These are phyloP conservation scores for Ochromonas danica DNA, from an alignment of 108 stramenopile species.

Conservation along the genomic window DNA sequence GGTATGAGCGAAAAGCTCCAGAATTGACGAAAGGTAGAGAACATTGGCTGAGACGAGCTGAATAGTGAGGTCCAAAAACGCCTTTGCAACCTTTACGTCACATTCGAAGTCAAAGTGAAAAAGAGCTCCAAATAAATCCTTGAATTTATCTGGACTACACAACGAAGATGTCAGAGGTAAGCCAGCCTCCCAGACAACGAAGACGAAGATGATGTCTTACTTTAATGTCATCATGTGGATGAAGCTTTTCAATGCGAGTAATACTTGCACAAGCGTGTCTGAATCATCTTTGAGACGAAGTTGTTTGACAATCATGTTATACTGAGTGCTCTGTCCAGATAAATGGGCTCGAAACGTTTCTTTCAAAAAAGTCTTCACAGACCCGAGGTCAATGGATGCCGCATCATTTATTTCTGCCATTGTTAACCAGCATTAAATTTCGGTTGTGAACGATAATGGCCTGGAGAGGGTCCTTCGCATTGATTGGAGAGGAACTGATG, in stretches of 20 bases:
- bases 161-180: background rate
- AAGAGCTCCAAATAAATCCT: background rate
- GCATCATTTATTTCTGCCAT: no score
- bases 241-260: background rate
- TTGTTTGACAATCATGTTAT: constrained; percentile 13
- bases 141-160: background rate
- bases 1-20: background rate
- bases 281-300: background rate
- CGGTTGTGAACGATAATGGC: no score
- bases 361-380: no score
- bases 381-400: no score
- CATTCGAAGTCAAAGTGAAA: background rate
- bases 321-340: no score
- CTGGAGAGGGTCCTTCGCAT: no score
- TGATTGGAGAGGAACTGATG: no score
- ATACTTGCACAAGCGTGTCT: background rate
- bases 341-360: no score
- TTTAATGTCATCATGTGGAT: background rate
- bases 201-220: background rate
- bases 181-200: background rate
- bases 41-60: background rate
- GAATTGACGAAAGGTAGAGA: no score
- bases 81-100: background rate
- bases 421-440: no score
- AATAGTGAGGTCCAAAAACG: background rate